Base-by-base conservation (phyloP, 805 yeast species). In the Brettanomyces custersianus region DNA sequence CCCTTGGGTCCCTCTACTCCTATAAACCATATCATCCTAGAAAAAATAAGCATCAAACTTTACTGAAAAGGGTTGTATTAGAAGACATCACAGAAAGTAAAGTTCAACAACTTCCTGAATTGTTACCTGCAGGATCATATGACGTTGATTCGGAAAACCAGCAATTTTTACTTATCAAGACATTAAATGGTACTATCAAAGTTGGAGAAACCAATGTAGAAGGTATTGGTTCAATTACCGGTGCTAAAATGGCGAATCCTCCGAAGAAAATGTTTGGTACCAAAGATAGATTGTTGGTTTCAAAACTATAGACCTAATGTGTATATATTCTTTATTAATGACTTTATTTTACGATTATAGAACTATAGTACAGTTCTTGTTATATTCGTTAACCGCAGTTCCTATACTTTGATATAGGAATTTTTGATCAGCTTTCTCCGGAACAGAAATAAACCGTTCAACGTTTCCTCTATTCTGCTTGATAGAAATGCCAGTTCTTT, bases 351-450 rank as follows among this genome's bases (percentile, higher is more conserved):
- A 10, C 25, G 21, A 10, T 38, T 30, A 54, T 29, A 54, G 40
- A 10, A 53, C 48, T 41, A 55, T 52, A 36, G 55, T 49, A 37
- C 59, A 54, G 17, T 46, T 47, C 57, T 77, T 77, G 51, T 88
- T 90, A 60, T 68, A 87, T 48, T 80, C 84, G 17, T 68, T 72
- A 13, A 86, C 97, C 2, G 96, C 96, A 40, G 80, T 60, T 4
- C 78, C 80, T 47, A 92, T 82, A 50, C 72, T 72, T 43, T 65
- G 70, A 64, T 86, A 87, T 37, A 90, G 58, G 51, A 73, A 77
- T 40, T 65, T 65, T 43, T 88, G 67, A 40, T 79, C 77, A 8
- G 68, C 59, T 16, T 65, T 62, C 36, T 84, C 92, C 0, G 83
- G 76, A 29, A 90, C 66, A 2, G 96, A 95, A 32, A 90, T 74